A percentile compares a stretch with the other conserved stretches of the same genome.
These are phyloP conservation scores for Bolboschoenus planiculmis DNA, from an alignment of 176 grass and related monocot genomes.

Conservation along the genomic window DNA sequence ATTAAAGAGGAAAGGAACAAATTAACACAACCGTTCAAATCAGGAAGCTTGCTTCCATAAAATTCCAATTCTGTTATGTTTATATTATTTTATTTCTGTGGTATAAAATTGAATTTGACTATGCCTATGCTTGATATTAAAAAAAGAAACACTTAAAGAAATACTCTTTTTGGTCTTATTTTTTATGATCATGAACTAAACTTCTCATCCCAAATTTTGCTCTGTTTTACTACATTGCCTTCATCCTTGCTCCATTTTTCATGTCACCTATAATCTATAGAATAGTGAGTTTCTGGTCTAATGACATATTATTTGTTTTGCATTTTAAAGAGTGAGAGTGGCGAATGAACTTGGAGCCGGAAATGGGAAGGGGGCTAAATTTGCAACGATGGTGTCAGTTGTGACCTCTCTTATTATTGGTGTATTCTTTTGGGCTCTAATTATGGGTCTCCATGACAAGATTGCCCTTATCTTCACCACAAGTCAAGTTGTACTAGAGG, in stretches of 20 bases:
- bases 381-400: constrained; percentile 64
- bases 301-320: not conserved
- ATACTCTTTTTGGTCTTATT: not conserved
- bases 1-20: not conserved
- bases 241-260: not conserved
- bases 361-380: constrained; percentile 70
- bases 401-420: constrained; percentile 67
- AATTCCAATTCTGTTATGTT: not conserved
- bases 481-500: constrained; percentile 55
- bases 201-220: not conserved
- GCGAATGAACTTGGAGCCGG: constrained; percentile 86
- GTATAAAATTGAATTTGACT: not conserved
- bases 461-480: constrained; percentile 72
- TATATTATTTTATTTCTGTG: not conserved
- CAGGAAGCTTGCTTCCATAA: not conserved
- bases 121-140: not conserved
- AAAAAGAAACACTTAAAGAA: not conserved
- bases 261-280: not conserved
- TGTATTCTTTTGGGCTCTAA: constrained; percentile 73
- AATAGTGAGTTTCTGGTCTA: not conserved
- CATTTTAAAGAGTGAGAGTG: constrained; percentile 53
- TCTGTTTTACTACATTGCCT: not conserved
- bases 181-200: not conserved
- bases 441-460: constrained; percentile 75
- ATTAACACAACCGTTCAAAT: not conserved